These are phyloP conservation scores for Strigomonas culicis DNA, from an alignment of 208 protist species.

Conservation along the genomic window DNA sequence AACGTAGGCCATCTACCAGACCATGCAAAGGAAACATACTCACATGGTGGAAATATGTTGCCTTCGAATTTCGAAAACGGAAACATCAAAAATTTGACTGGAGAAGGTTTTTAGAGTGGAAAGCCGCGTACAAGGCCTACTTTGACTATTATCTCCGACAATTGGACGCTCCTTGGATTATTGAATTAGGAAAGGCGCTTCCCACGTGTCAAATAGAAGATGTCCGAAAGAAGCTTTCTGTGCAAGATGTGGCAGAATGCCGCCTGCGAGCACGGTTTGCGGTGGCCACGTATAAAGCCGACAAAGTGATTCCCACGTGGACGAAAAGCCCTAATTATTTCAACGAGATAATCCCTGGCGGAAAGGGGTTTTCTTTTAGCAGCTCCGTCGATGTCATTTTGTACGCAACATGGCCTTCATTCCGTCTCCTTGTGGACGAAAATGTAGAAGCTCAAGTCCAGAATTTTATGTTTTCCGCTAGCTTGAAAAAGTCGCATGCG, in stretches of 20 bases:
- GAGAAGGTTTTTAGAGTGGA: conserved; percentile 26
- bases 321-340: conserved; percentile 4
- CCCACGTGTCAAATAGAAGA: background rate
- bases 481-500: background rate
- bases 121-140: conserved; percentile 27
- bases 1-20: background rate
- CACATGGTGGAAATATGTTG: conserved; percentile 15
- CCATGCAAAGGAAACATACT: background rate
- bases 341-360: background rate
- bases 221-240: background rate
- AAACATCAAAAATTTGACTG: conserved; percentile 26
- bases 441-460: background rate
- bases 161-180: conserved; percentile 2
- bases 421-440: conserved; percentile 3
- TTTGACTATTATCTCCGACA: conserved; percentile 17
- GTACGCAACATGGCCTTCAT: background rate
- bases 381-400: conserved; percentile 8
- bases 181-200: background rate
- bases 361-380: background rate
- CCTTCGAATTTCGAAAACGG: conserved; percentile 10
- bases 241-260: conserved; percentile 14
- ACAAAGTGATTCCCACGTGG: background rate
- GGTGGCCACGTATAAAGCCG: background rate
- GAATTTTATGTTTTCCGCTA: background rate
- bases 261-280: conserved; percentile 1